Base-by-base conservation (phyloP, 2,329 filamentous ascomycete species). In the Pseudopithomyces chartarum region DNA sequence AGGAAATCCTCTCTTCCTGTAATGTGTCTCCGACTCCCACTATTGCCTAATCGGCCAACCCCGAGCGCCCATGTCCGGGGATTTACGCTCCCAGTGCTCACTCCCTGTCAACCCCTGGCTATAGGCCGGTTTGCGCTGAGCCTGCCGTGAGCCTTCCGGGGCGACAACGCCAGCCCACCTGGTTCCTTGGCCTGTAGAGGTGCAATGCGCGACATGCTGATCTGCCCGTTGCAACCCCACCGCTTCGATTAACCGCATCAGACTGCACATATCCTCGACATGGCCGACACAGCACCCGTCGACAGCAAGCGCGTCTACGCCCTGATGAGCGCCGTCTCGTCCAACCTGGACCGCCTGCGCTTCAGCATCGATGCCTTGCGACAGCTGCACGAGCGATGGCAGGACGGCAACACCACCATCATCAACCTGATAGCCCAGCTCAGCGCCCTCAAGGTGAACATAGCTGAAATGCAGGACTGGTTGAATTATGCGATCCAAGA, bases 401-500 rank as follows among this genome's bases (percentile, higher is more conserved):
- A 62, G 45, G 70, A 70, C 58, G 57, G 60, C 61, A 66, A 66
- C 57, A 64, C 61, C 46, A 65, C 64, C 7, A 69, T 66, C 17
- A 75, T 75, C 59, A 74, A 75, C 49, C 62, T 75, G 19, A 74
- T 75, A 57, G 73, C 73, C 44, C 71, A 75, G 52, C 52, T 74
- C 32, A 71, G 71, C 1, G 65, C 71, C 1, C 54, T 75, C 40
- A 74, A 73, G 52, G 70, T 71, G 13, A 71, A 67, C 44, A 65
- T 74, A 44, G 66, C 62, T 13, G 71, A 69, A 54, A 72, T 74
- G 59, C 67, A 70, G 43, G 70, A 74, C 55, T 73, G 70, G 70
- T 67, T 75, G 54, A 69, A 68, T 22, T 69, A 67, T 63, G 68
- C 66, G 2, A 64, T 74, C 49, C 60, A 65, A 42, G 70, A 74